Conservation (phyloP, 78 protist species). For the Pigoraptor vietnamica region DNA sequence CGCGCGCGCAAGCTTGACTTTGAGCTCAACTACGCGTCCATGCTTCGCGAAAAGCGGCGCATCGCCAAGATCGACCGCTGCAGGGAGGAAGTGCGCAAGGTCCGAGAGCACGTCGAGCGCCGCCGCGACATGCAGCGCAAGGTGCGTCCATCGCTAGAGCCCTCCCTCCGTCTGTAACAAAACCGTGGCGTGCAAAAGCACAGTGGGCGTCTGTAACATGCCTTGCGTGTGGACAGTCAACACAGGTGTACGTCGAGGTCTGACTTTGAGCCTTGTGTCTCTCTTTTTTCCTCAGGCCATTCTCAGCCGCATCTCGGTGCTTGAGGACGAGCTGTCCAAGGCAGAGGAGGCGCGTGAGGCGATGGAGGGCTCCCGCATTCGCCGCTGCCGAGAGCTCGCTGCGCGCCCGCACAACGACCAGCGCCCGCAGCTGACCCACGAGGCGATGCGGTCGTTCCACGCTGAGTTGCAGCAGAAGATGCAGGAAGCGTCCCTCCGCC, state of each 20-base stretch:
- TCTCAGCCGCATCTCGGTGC: background rate
- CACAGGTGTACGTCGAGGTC: too few species aligned
- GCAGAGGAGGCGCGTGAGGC: background rate
- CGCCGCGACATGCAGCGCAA: background rate
- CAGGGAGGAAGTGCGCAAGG: background rate
- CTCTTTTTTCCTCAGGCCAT: background rate
- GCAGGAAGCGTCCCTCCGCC: background rate
- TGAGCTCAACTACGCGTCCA: background rate
- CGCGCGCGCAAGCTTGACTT: background rate
- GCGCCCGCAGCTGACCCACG: too few species aligned
- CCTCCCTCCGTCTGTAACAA: too few species aligned
- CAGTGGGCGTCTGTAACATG: too few species aligned
- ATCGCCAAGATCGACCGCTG: background rate
- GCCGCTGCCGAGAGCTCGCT: background rate
- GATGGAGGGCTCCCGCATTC: background rate
- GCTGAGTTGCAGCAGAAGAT: background rate
- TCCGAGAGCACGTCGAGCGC: background rate
- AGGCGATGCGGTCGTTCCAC: background rate
- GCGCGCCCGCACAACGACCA: background rate
- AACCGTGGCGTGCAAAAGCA: too few species aligned
- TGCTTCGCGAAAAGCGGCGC: background rate
- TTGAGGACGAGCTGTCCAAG: background rate
- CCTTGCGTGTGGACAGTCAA: too few species aligned
- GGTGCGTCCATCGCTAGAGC: too few species aligned
- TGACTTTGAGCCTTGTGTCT: too few species aligned